Evolutionary conservation across 805 yeast species (phyloP), one percentile per base, ranked within the genome.

Genomic region (Wickerhamiella kurtzmanii): DNA sequence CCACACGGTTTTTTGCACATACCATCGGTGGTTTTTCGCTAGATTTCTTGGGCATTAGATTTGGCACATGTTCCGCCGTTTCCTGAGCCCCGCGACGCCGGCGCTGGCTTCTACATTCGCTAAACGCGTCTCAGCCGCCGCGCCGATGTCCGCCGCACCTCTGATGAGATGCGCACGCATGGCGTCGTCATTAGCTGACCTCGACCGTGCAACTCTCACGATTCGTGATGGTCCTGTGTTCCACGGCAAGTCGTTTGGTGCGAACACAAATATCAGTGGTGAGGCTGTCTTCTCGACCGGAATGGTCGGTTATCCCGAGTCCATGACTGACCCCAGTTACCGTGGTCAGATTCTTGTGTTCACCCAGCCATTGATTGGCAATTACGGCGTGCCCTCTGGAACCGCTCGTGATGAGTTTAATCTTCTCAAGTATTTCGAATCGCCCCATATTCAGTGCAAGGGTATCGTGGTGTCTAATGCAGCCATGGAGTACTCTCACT

Each of bases 281-380:
- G 99, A 92, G 67, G 95, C 96, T 25, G 98, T 94, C 41, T 92
- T 92, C 71, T 86, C 96, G 43, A 94, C 99, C 32, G 92, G 96
- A 5, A 73, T 94, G 65, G 98, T 92, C 11, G 99, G 98, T 17
- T 92, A 92, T 67, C 97, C 98, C 16, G 98, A 92, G 66, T 84
- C 96, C 6, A 87, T 92, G 94, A 92, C 98, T 19, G 98, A 92
- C 66, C 99, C 99, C 36, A 87, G 96, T 4, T 92, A 92, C 66
- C 80, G 79, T 58, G 99, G 98, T 44, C 99, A 92, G 71, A 92
- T 92, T 56, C 76, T 92, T 55, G 94, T 92, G 51, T 85, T 92
- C 69, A 92, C 98, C 5, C 96, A 87, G 67, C 98, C 98, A 19
- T 73, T 92, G 61, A 86, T 92, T 59, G 99, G 99, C 55, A 92